Evolutionary conservation across 164 flowering plant genomes (phyloP).

Genomic region (Macadamia integrifolia): DNA sequence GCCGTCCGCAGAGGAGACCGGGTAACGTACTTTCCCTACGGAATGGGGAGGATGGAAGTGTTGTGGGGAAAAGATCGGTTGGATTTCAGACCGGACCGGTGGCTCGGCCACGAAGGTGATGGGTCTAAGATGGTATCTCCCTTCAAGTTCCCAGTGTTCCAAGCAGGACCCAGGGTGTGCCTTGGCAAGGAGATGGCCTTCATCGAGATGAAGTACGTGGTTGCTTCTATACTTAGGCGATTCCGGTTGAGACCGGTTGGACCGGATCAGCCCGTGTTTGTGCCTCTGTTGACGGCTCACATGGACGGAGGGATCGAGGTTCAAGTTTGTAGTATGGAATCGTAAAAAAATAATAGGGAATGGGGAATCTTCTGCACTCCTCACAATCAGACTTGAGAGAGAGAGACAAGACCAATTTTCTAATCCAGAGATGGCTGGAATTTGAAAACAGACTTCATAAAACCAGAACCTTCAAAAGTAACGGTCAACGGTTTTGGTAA

Average conservation of each 20-base stretch:
- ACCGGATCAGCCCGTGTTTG: slow-evolving; percentile 30
- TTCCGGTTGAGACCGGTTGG: slow-evolving; percentile 41
- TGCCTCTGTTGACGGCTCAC: slow-evolving; percentile 53
- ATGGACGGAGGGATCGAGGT: slow-evolving; percentile 63
- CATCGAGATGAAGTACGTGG: slow-evolving; percentile 77
- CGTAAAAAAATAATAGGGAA: too few relatives aligned
- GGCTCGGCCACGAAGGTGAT: slow-evolving; percentile 40
- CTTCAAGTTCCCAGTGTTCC: slow-evolving; percentile 58
- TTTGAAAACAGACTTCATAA: not conserved
- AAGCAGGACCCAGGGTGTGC: slow-evolving; percentile 82
- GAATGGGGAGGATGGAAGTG: slow-evolving; percentile 83
- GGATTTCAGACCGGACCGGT: slow-evolving; percentile 67
- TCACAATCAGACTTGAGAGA: too few relatives aligned
- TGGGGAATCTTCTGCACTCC: too few relatives aligned
- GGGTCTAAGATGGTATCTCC: slow-evolving; percentile 31
- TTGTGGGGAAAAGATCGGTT: slow-evolving; percentile 50
- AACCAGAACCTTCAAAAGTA: too few relatives aligned
- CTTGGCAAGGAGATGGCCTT: slow-evolving; percentile 84
- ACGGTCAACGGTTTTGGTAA: too few relatives aligned
- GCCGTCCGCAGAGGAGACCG: slow-evolving; percentile 43
- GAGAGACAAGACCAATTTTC: too few relatives aligned
- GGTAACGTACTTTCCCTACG: slow-evolving; percentile 51
- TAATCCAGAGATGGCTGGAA: too few relatives aligned
- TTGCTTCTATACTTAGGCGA: slow-evolving; percentile 50
- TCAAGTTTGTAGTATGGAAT: too few relatives aligned